Percentiles rank a stretch among this genome's conserved stretches.
phyloP scores from a whole-genome alignment of 2,329 filamentous ascomycete species.

The Mollisiaceae sp. region DNA sequence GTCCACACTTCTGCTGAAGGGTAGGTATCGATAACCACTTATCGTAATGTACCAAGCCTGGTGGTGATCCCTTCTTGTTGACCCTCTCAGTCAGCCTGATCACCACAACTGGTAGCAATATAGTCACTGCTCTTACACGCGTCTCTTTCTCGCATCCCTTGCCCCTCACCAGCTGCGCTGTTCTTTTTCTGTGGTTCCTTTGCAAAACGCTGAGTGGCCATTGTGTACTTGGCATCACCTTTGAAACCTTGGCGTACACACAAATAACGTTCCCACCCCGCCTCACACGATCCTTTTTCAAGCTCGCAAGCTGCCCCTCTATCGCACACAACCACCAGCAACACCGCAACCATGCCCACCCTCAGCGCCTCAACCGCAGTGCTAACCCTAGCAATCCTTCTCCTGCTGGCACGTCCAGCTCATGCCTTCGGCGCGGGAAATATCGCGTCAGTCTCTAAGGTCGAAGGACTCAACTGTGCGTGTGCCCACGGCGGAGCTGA shows the following conservation, averaged over 20 bases:
- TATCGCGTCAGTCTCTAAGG: constrained; percentile 78
- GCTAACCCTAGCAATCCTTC: constrained; percentile 58
- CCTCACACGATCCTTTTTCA: neutral
- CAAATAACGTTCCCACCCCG: constrained; percentile 7
- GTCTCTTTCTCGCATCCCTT: neutral
- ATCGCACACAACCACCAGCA: constrained; percentile 16
- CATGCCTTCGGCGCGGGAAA: constrained; percentile 88
- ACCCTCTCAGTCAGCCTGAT: neutral
- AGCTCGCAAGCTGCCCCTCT: constrained; percentile 14
- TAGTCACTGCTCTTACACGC: neutral
- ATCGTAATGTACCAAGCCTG: neutral
- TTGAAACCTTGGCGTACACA: constrained; percentile 13
- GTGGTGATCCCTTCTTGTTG: neutral
- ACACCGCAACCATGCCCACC: constrained; percentile 37
- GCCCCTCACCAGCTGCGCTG: neutral
- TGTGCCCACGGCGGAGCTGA: constrained; percentile 23
- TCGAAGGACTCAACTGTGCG: constrained; percentile 83
- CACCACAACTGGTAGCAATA: neutral
- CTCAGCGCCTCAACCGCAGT: constrained; percentile 37
- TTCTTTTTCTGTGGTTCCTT: constrained; percentile 1
- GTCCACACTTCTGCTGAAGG: neutral
- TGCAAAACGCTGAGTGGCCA: constrained; percentile 4
- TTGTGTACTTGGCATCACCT: neutral
- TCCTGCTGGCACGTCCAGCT: constrained; percentile 70
- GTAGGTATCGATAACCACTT: neutral